Base-by-base conservation (phyloP, 768 basidiomycete species). In the Kwoniella shandongensis region DNA sequence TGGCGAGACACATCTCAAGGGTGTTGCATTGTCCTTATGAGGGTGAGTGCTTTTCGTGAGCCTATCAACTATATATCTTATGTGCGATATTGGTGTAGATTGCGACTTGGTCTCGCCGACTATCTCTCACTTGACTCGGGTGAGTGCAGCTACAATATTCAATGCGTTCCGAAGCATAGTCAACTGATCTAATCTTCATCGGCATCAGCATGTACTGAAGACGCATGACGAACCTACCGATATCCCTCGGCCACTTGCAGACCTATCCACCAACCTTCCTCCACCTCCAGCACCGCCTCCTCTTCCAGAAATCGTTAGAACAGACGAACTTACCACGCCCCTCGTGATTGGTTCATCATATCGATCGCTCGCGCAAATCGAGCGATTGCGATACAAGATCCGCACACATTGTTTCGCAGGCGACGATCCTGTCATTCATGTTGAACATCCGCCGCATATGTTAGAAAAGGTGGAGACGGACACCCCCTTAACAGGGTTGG, bases 391-490 rank as follows among this genome's bases (percentile, higher is more conserved):
- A 15, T 23, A 47, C 26, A 61, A 62, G 35, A 58, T 70, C 48
- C 44, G 23, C 8, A 49, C 53, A 23, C 47, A 59, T 32, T 66
- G 62, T 26, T 61, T 66, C 38, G 64, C 59, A 2, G 65, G 68
- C n/a, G 45, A 48, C 15, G 55, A 66, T 57, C 65, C 65, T 4
- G 38, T 66, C 51, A 60, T 70, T 10, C 62, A 60, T 36, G 57
- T 64, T 25, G 45, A 56, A n/a, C 68, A 67, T 46, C 65, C 65
- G 1, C 57, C 57, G 2, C 59, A 64, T 23, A 70, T 70, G 53
- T 45, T 70, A 20, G 49, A 64, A 18, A 46, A 17, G 39, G 39
- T 50, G 12, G 60, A 45, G n/a, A 42, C n/a, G n/a, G 45, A 47
- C 6, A 47, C 27, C 5, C 22, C 45, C 39, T 18, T 25, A 40